phyloP scores from a whole-genome alignment of 2,329 filamentous ascomycete genomes.

The Xylaria hypoxylon region DNA sequence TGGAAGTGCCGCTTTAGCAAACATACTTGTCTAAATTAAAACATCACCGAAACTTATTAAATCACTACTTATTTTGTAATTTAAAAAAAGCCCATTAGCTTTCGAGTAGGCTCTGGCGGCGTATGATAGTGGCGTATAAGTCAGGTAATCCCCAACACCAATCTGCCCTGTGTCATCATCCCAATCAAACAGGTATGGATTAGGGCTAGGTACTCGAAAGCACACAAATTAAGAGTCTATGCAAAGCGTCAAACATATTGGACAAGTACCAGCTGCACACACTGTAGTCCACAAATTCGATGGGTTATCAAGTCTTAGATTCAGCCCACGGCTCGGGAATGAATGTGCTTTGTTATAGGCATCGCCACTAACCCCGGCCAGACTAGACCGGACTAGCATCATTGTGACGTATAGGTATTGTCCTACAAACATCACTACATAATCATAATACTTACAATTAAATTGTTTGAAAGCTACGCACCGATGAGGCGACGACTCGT shows the following conservation, averaged over 20 bases:
- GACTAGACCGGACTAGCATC: not conserved
- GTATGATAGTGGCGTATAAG: no score
- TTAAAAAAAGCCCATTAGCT: not conserved
- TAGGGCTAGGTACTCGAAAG: not conserved
- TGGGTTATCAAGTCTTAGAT: not conserved
- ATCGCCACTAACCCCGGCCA: not conserved
- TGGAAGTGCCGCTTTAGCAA: not conserved
- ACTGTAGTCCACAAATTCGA: not conserved
- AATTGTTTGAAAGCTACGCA: slow-evolving; percentile 1
- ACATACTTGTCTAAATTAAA: not conserved
- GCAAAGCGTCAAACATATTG: slow-evolving; percentile 5
- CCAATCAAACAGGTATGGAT: not conserved
- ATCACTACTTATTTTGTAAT: not conserved
- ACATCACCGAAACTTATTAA: not conserved
- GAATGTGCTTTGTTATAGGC: not conserved
- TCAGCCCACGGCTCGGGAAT: not conserved
- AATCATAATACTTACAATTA: not conserved
- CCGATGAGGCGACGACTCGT: not conserved
- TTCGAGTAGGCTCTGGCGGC: not conserved
- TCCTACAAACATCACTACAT: not conserved
- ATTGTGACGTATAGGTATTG: no score
- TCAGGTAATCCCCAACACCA: no score
- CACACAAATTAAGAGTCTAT: slow-evolving; percentile 15
- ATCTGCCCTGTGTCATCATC: not conserved
- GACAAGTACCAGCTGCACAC: not conserved